These are phyloP conservation scores for Ophiostoma montium DNA, from an alignment of 2,329 filamentous ascomycete species.

Conservation along the genomic window DNA sequence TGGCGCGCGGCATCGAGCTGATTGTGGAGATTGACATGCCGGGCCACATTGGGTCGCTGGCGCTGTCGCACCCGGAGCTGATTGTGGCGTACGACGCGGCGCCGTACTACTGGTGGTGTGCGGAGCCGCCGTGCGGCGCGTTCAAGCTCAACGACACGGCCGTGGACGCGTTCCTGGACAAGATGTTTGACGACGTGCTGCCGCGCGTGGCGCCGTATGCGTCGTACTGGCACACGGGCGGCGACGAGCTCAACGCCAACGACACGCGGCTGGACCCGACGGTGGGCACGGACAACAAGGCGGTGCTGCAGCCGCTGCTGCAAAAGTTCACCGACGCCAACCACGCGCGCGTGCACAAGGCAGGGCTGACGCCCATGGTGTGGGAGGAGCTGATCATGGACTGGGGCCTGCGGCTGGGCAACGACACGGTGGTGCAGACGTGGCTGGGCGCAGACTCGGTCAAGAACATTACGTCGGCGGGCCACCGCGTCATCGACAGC, in stretches of 20 bases:
- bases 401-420: conserved; percentile 61
- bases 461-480: conserved; percentile 41
- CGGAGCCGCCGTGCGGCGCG: conserved; percentile 51
- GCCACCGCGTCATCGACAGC: conserved; percentile 59
- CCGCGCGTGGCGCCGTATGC: conserved; percentile 57
- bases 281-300: conserved; percentile 49
- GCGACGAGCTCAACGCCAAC: conserved; percentile 73
- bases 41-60: conserved; percentile 59
- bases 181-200: conserved; percentile 59
- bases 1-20: conserved; percentile 53
- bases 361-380: conserved; percentile 58
- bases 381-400: conserved; percentile 79
- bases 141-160: conserved; percentile 61
- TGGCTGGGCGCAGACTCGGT: conserved; percentile 58
- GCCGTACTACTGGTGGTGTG: conserved; percentile 46
- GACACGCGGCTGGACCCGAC: conserved; percentile 61
- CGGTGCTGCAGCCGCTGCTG: conserved; percentile 58
- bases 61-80: conserved; percentile 53
- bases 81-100: conserved; percentile 48
- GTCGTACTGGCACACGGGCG: conserved; percentile 71
- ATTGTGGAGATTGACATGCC: conserved; percentile 72
- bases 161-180: conserved; percentile 59
- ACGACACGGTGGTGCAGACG: conserved; percentile 62
- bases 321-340: conserved; percentile 63
- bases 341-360: conserved; percentile 47